Conservation (phyloP, 495 filamentous ascomycete genomes). For the Talaromyces trachyspermus region DNA sequence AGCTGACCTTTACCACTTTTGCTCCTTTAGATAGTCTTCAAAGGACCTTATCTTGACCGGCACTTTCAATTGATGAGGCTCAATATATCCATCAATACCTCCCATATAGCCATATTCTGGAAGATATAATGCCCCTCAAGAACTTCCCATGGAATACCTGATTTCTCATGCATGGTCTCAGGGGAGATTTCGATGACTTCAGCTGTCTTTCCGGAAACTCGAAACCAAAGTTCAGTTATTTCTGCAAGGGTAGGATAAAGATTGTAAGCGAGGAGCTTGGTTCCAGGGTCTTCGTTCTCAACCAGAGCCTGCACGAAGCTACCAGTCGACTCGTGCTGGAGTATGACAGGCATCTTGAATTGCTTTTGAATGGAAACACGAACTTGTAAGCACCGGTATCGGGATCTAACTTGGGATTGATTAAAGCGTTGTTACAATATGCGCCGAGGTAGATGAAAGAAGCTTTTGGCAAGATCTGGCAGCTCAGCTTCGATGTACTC, state of each 20-base stretch:
- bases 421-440: slow-evolving; percentile 25
- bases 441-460: slow-evolving; percentile 27
- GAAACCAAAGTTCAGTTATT: slow-evolving; percentile 23
- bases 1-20: too few relatives aligned
- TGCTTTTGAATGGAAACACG: slow-evolving; percentile 18
- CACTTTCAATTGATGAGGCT: background rate
- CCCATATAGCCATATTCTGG: slow-evolving; percentile 35
- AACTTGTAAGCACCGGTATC: slow-evolving; percentile 18
- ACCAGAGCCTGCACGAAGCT: slow-evolving; percentile 34
- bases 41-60: background rate
- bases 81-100: slow-evolving; percentile 17
- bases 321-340: slow-evolving; percentile 29
- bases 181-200: slow-evolving; percentile 18
- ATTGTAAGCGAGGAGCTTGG: slow-evolving; percentile 37
- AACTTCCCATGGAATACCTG: slow-evolving; percentile 30
- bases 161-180: slow-evolving; percentile 24
- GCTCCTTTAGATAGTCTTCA: background rate
- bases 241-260: slow-evolving; percentile 25
- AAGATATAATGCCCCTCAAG: slow-evolving; percentile 24
- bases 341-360: slow-evolving; percentile 29
- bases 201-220: slow-evolving; percentile 23
- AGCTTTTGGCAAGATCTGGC: slow-evolving; percentile 16
- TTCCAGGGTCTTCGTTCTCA: slow-evolving; percentile 28
- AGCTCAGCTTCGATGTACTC: slow-evolving; percentile 27
- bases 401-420: slow-evolving; percentile 23